Percentiles rank a stretch among this genome's conserved stretches.
phyloP scores from a whole-genome alignment of 805 yeast genomes.

The Ogataea ganodermae region DNA sequence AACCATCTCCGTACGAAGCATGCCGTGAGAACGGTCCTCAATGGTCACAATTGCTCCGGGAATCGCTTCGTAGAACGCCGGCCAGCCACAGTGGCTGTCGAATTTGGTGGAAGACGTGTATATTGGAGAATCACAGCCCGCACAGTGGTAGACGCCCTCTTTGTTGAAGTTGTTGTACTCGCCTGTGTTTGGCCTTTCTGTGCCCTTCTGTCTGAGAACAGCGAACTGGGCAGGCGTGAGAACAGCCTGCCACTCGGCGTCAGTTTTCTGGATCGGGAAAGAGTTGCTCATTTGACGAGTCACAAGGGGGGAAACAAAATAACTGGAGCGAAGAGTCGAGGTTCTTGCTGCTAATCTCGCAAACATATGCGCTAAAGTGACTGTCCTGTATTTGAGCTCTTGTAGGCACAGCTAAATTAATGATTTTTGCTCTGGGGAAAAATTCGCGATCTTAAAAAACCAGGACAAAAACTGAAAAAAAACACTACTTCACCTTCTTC shows the following conservation, averaged over 20 bases:
- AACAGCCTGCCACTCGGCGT: slow-evolving; percentile 77
- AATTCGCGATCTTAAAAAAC: neutral
- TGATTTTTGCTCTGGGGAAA: neutral
- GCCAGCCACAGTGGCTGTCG: slow-evolving; percentile 96
- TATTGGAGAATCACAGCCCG: slow-evolving; percentile 79
- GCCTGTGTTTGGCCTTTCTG: slow-evolving; percentile 69
- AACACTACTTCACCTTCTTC: neutral
- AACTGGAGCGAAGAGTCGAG: neutral
- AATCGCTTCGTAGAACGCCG: slow-evolving; percentile 88
- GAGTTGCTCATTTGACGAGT: neutral
- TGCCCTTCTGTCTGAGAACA: slow-evolving; percentile 72
- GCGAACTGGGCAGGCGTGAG: slow-evolving; percentile 76
- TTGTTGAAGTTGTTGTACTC: slow-evolving; percentile 52
- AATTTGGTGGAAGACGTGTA: slow-evolving; percentile 82
- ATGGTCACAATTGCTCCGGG: slow-evolving; percentile 72
- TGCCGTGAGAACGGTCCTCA: slow-evolving; percentile 68
- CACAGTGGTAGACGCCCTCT: slow-evolving; percentile 77
- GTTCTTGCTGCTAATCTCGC: neutral
- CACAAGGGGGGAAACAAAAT: neutral
- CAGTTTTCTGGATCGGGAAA: slow-evolving; percentile 33
- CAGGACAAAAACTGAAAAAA: neutral
- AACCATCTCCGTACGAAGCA: slow-evolving; percentile 85
- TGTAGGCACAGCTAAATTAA: no score
- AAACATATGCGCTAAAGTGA: neutral
- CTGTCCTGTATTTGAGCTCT: neutral